Percentiles rank a stretch among this genome's conserved stretches.
Evolutionary conservation across 2,329 filamentous ascomycete genomes (phyloP).

Genomic region (Trichoderma harzianum): DNA sequence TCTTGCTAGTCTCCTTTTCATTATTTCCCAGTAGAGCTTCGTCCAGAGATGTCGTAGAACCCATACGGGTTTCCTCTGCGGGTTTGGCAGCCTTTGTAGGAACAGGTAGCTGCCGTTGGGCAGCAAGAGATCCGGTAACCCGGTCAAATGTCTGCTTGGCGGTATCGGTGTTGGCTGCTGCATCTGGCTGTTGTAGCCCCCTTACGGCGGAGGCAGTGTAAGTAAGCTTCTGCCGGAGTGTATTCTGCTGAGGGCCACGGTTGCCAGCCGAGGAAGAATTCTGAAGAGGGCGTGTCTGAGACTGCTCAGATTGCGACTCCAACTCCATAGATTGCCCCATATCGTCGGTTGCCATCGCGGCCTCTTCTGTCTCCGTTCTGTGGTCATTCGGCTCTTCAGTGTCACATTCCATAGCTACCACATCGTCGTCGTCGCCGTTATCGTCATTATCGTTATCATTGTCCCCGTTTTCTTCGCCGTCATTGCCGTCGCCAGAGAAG

Average conservation of each 20-base stretch:
- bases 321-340: constrained; percentile 29
- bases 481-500: constrained; percentile 21
- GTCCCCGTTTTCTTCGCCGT: constrained; percentile 30
- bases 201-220: constrained; percentile 47
- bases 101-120: neutral
- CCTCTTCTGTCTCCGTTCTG: neutral
- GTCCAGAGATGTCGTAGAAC: constrained; percentile 33
- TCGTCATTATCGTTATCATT: constrained; percentile 26
- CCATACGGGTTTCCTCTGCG: constrained; percentile 25
- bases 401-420: constrained; percentile 41
- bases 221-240: constrained; percentile 33
- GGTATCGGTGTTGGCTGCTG: constrained; percentile 18
- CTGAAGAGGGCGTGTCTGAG: constrained; percentile 51
- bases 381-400: constrained; percentile 23
- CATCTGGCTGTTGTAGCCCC: constrained; percentile 41
- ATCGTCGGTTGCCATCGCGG: neutral
- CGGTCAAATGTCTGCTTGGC: neutral
- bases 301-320: constrained; percentile 20
- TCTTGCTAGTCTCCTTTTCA: neutral
- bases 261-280: constrained; percentile 53
- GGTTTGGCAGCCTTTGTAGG: neutral
- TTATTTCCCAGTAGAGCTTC: constrained; percentile 31
- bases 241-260: constrained; percentile 30
- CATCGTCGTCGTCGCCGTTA: constrained; percentile 38
- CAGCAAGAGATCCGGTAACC: neutral